Percentiles rank a stretch among this genome's conserved stretches.
phyloP scores from a whole-genome alignment of 495 filamentous ascomycete species.

The Aspergillus egyptiacus region DNA sequence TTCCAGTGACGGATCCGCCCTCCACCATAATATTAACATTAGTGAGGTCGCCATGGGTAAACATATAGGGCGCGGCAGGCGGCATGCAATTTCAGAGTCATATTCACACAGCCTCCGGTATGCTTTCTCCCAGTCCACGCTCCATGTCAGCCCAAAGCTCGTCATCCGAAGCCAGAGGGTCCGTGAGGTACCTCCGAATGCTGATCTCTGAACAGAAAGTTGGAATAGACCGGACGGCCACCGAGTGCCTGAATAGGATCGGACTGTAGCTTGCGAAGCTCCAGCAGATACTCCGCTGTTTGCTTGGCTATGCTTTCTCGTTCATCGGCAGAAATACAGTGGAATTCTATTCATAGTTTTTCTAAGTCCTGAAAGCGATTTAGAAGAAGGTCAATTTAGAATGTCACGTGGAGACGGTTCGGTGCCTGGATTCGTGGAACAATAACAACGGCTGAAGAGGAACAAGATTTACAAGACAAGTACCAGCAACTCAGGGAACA shows the following conservation, averaged over 20 bases:
- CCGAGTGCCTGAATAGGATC: conserved; percentile 21
- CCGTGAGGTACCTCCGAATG: conserved; percentile 15
- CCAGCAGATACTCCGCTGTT: conserved; percentile 25
- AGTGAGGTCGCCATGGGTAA: conserved; percentile 34
- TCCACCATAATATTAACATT: conserved; percentile 34
- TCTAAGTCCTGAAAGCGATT: no score
- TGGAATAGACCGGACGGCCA: conserved; percentile 6
- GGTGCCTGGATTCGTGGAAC: no score
- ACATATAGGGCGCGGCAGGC: conserved; percentile 25
- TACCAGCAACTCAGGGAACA: no score
- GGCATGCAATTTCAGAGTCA: conserved; percentile 25
- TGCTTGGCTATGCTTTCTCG: conserved; percentile 25
- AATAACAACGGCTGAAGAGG: no score
- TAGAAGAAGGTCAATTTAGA: no score
- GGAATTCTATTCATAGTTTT: no score
- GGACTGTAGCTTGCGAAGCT: conserved; percentile 26
- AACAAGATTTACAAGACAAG: no score
- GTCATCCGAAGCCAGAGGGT: conserved; percentile 23
- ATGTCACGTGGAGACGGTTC: no score
- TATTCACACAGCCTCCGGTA: conserved; percentile 17
- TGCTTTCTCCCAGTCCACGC: conserved; percentile 6
- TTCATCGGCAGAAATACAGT: conserved; percentile 17
- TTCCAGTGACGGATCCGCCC: conserved; percentile 17
- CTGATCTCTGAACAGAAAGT: neutral
- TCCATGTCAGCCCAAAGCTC: conserved; percentile 30